Percentiles rank a stretch among this genome's conserved stretches.
Conservation (phyloP, 2,329 filamentous ascomycete genomes). For the Cytospora chrysosperma region DNA sequence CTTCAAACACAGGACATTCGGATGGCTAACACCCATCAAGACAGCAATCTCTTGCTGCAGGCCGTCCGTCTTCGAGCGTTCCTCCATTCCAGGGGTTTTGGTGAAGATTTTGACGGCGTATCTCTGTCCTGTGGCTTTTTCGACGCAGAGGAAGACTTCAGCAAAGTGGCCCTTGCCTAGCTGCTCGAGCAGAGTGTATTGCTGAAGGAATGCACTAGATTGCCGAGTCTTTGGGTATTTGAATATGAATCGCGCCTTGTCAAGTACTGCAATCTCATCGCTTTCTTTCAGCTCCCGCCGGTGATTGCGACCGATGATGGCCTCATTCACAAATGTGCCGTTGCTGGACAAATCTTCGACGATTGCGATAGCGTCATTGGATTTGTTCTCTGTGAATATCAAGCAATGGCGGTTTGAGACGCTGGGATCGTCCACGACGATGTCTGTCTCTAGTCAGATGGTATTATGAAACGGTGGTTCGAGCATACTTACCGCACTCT, state of each 20-base stretch:
- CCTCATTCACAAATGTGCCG: constrained; percentile 94
- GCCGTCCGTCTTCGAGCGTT: constrained; percentile 79
- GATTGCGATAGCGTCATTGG: constrained; percentile 60
- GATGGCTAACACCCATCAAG: constrained; percentile 94
- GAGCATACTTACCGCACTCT: constrained; percentile 73
- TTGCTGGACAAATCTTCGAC: constrained; percentile 94
- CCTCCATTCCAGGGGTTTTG: constrained; percentile 77
- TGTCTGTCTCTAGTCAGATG: constrained; percentile 49
- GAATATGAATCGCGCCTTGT: constrained; percentile 86
- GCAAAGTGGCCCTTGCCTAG: constrained; percentile 95
- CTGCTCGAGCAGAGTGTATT: constrained; percentile 81
- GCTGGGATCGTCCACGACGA: constrained; percentile 71
- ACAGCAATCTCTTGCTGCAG: constrained; percentile 95
- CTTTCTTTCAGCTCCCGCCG: constrained; percentile 82
- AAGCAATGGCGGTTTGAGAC: constrained; percentile 82
- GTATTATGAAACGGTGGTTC: neutral
- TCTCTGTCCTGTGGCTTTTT: constrained; percentile 76
- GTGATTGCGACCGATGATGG: constrained; percentile 87
- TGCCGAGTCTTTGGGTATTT: constrained; percentile 76
- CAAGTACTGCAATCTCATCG: constrained; percentile 85
- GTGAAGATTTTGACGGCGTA: constrained; percentile 96
- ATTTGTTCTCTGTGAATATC: constrained; percentile 39
- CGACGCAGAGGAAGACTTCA: constrained; percentile 86
- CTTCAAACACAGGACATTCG: constrained; percentile 88
- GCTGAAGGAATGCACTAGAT: constrained; percentile 77